Percentiles rank a stretch among this genome's conserved stretches.
phyloP scores from a whole-genome alignment of 768 basidiomycete genomes.

The Boletus speciosus region DNA sequence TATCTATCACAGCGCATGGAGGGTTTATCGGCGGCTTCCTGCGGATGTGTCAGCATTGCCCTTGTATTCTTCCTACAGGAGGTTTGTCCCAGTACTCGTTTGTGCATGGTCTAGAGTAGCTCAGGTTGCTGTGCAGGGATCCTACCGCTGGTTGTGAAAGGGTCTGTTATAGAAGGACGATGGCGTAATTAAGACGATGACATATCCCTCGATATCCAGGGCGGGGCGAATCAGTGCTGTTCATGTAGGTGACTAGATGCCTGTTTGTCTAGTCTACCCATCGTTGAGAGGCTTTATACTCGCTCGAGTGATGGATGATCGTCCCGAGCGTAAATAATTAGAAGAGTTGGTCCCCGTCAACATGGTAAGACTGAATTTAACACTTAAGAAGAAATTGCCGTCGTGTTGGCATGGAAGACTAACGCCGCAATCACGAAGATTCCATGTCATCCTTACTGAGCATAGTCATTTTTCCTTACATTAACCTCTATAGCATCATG shows the following conservation, averaged over 20 bases:
- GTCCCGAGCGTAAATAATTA: no score
- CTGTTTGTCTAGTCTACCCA: neutral
- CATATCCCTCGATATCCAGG: neutral
- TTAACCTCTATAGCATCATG: neutral
- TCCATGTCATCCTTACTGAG: neutral
- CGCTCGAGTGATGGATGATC: no score
- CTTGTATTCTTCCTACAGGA: conserved; percentile 56
- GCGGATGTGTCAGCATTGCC: conserved; percentile 39
- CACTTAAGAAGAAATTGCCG: neutral
- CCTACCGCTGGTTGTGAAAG: conserved; percentile 26
- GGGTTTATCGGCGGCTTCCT: conserved; percentile 61
- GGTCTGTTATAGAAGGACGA: neutral
- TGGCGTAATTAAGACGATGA: conserved; percentile 1
- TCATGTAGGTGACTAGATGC: neutral
- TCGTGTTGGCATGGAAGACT: neutral
- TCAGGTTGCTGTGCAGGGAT: conserved; percentile 15
- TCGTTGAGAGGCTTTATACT: no score
- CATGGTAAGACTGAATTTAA: no score
- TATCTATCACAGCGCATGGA: conserved; percentile 64
- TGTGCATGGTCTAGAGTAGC: no score
- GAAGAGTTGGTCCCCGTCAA: no score
- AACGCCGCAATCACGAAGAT: neutral
- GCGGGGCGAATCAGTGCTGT: neutral
- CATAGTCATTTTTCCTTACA: neutral
- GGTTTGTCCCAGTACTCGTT: conserved; percentile 39